Evolutionary conservation across 2,329 filamentous ascomycete species (phyloP).

Genomic region (Hypomyces perniciosus): DNA sequence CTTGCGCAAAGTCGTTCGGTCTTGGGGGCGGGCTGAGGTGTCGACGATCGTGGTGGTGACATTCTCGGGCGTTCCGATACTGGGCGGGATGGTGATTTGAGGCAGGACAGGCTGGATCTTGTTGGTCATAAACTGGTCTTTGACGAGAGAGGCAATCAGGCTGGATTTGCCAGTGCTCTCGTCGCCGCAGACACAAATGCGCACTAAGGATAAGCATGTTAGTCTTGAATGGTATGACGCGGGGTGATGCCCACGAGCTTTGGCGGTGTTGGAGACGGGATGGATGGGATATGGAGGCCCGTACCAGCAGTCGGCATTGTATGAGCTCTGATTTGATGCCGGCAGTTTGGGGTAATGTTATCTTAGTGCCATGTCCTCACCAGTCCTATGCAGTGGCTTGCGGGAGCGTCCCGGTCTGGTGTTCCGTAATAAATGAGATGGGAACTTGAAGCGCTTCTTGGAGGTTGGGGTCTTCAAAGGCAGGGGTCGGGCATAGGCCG

Average conservation of each 20-base stretch:
- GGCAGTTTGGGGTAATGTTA: constrained; percentile 7
- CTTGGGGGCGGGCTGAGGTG: constrained; percentile 90
- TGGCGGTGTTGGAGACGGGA: neutral
- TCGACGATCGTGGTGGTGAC: constrained; percentile 97
- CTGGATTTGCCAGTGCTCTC: constrained; percentile 93
- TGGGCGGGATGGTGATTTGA: constrained; percentile 90
- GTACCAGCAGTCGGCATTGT: constrained; percentile 23
- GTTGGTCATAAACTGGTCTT: constrained; percentile 91
- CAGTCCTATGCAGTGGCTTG: neutral
- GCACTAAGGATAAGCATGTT: constrained; percentile 44
- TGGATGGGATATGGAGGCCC: neutral
- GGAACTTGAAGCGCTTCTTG: too few relatives aligned
- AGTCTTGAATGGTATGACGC: neutral
- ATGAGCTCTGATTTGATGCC: constrained; percentile 6
- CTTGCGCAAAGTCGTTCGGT: constrained; percentile 81
- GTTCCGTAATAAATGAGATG: neutral
- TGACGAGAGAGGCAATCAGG: constrained; percentile 90
- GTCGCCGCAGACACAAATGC: constrained; percentile 94
- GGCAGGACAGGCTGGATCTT: constrained; percentile 94
- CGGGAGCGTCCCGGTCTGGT: neutral
- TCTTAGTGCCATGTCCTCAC: constrained; percentile 16
- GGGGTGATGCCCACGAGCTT: neutral
- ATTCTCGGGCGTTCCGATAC: constrained; percentile 89
- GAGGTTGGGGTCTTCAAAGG: too few relatives aligned
- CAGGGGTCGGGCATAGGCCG: too few relatives aligned